A percentile compares a stretch with the other conserved stretches of the same genome.
Evolutionary conservation across 331 rosid genomes (phyloP).

Genomic region (Phaseolus coccineus): DNA sequence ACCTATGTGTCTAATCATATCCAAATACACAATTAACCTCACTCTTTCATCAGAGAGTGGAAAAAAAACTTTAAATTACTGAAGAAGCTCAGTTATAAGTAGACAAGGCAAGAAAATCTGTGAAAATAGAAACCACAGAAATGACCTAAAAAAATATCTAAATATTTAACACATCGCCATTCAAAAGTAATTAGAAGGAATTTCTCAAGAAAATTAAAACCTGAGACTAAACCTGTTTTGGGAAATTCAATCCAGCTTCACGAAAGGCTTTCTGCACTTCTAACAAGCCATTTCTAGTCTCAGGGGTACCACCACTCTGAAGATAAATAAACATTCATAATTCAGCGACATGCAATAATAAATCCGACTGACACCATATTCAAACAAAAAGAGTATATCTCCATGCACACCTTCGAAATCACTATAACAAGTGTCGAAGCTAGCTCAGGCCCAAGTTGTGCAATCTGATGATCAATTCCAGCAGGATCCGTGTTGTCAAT

Average conservation of each 20-base stretch:
- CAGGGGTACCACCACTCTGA: constrained; percentile 29
- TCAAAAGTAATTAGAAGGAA: constrained; percentile 1
- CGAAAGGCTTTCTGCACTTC: constrained; percentile 20
- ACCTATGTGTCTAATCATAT: background rate
- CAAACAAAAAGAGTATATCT: background rate
- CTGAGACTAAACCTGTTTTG: constrained; percentile 32
- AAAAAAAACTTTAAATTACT: background rate
- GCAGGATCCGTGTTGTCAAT: constrained; percentile 33
- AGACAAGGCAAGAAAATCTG: background rate
- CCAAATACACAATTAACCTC: background rate
- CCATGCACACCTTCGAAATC: constrained; percentile 3
- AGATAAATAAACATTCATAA: background rate
- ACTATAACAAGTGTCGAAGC: constrained; percentile 13
- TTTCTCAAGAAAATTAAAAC: background rate
- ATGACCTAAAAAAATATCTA: background rate
- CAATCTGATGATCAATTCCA: constrained; percentile 23
- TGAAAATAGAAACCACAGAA: background rate
- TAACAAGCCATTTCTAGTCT: constrained; percentile 25
- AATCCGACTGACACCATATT: background rate
- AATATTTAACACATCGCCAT: background rate
- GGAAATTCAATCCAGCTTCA: constrained; percentile 28
- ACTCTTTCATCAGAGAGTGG: background rate
- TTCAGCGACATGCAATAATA: background rate
- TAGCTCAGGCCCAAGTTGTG: constrained; percentile 19
- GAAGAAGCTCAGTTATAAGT: background rate